phyloP scores from a whole-genome alignment of 2,329 filamentous ascomycete species.

The Paecilomyces formosus region DNA sequence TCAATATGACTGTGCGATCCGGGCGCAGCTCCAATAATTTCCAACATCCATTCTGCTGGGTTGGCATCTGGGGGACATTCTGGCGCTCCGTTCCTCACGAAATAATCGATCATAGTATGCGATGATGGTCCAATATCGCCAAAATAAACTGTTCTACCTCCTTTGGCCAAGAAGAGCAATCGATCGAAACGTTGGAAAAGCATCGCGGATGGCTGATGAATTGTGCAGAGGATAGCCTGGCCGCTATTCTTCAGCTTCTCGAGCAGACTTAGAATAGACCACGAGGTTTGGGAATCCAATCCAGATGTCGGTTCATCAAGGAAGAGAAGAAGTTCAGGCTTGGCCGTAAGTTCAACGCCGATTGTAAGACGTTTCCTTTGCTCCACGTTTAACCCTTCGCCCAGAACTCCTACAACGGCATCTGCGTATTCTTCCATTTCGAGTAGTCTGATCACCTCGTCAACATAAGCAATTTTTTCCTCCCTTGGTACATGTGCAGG shows the following conservation, averaged over 20 bases:
- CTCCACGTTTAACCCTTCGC: conserved; percentile 63
- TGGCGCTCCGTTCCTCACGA: conserved; percentile 57
- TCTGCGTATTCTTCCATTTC: conserved; percentile 89
- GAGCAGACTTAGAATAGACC: conserved; percentile 81
- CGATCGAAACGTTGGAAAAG: conserved; percentile 79
- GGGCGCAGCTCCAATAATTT: conserved; percentile 52
- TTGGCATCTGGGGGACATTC: conserved; percentile 57
- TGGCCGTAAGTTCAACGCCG: conserved; percentile 90
- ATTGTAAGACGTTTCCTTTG: conserved; percentile 76
- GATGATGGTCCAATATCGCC: conserved; percentile 58
- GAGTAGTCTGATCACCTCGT: conserved; percentile 82
- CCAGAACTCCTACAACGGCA: conserved; percentile 81
- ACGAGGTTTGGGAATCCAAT: conserved; percentile 87
- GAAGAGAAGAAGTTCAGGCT: conserved; percentile 82
- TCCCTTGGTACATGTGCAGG: conserved; percentile 62
- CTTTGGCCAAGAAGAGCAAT: conserved; percentile 56
- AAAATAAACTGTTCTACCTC: conserved; percentile 63
- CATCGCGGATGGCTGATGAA: conserved; percentile 94
- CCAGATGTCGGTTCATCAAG: conserved; percentile 93
- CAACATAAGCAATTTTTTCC: conserved; percentile 81
- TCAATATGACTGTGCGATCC: conserved; percentile 57
- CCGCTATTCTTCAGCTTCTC: conserved; percentile 85
- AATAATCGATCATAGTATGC: conserved; percentile 52
- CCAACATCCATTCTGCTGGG: conserved; percentile 69
- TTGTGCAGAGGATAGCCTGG: conserved; percentile 92